Evolutionary conservation across 768 basidiomycete species (phyloP).

Genomic region (Fomitopsis serialis): DNA sequence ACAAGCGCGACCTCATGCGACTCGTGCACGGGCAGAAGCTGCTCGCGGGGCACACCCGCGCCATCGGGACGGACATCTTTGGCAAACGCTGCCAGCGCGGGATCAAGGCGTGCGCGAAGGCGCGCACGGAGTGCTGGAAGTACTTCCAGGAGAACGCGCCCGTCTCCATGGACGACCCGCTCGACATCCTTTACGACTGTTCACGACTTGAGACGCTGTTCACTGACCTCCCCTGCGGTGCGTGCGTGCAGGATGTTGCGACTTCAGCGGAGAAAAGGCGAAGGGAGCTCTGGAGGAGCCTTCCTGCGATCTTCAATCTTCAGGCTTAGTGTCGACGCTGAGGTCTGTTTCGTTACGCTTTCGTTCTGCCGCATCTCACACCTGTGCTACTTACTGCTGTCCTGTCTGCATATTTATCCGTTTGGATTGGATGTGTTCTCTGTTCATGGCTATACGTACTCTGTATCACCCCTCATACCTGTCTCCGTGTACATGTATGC

Average conservation of each 20-base stretch:
- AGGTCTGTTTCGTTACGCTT: not conserved
- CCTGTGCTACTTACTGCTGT: no score
- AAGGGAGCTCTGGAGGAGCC: conserved; percentile 22
- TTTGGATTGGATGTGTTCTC: no score
- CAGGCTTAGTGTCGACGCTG: conserved; percentile 6
- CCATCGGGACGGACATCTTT: conserved; percentile 24
- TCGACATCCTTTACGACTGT: conserved; percentile 25
- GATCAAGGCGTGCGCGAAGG: conserved; percentile 21
- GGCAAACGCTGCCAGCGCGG: conserved; percentile 20
- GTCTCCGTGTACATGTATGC: no score
- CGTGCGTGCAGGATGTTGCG: conserved; percentile 20
- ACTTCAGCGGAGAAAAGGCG: conserved; percentile 22
- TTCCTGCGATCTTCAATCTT: conserved; percentile 24
- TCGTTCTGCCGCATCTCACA: no score
- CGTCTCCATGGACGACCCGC: conserved; percentile 25
- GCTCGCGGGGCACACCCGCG: conserved; percentile 23
- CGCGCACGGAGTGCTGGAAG: conserved; percentile 24
- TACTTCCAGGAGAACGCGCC: conserved; percentile 28
- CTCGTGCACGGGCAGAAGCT: conserved; percentile 25
- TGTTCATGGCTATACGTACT: no score
- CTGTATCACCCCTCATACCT: no score
- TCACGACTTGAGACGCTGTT: conserved; percentile 21
- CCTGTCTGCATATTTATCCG: no score
- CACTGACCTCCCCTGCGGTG: conserved; percentile 22
- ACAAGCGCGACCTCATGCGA: conserved; percentile 25